Conservation (phyloP, 129 eudicot genomes). For the Artemisia annua region DNA sequence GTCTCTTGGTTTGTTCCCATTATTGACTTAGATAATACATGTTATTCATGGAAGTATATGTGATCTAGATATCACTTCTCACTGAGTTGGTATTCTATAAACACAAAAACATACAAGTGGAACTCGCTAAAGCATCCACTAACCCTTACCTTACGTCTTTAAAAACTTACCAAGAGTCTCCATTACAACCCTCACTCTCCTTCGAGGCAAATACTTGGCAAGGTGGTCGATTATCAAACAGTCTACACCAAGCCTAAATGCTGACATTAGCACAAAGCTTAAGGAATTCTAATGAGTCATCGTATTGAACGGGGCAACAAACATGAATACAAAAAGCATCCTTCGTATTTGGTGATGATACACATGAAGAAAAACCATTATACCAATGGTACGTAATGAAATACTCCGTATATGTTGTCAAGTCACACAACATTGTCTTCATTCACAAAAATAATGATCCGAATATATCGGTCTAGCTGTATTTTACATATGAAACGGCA, state of each 20-base stretch:
- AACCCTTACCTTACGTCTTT: background rate
- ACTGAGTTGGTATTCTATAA: background rate
- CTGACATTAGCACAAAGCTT: background rate
- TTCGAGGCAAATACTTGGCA: background rate
- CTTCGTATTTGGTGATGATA: background rate
- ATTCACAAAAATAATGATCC: background rate
- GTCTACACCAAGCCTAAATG: constrained; percentile 8
- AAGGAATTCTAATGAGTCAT: constrained; percentile 2
- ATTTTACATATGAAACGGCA: background rate
- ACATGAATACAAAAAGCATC: background rate
- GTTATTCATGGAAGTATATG: background rate
- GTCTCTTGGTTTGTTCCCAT: background rate
- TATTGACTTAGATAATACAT: background rate
- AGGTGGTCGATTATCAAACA: background rate
- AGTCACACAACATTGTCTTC: constrained; percentile 3
- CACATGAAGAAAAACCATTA: no score
- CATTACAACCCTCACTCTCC: background rate
- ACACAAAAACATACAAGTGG: background rate
- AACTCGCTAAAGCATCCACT: background rate
- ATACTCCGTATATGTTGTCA: background rate
- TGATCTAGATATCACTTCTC: background rate
- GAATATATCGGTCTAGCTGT: background rate
- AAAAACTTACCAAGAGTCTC: background rate
- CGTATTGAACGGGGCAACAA: background rate
- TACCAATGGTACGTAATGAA: no score